Base-by-base conservation (phyloP, 1,139 yeast genomes). In the Nakaseomyces nivariensis region DNA sequence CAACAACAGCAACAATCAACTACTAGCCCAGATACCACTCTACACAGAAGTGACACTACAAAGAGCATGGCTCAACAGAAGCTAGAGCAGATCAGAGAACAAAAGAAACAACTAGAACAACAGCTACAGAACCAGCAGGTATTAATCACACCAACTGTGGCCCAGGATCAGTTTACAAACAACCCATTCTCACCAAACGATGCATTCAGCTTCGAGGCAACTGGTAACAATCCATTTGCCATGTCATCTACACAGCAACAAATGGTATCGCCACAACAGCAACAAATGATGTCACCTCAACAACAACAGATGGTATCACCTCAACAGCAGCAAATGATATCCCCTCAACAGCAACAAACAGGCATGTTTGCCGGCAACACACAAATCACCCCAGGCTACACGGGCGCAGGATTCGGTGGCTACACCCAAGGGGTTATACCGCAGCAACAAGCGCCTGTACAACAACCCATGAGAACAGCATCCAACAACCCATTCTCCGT, bases 401-500 rank as follows among this genome's bases (percentile, higher is more conserved):
- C 85, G 22, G 22, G 22, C 22, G 22, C 22, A 17, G 22, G 22
- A 17, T 17, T 17, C 13, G 84, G 84, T 17, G 81, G 81, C 4
- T 75, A 75, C 58, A 49, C 37, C 46, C 41, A 38, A 49, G 44
- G 38, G 24, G 31, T 17, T 1, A 17, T 25, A 38, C 41, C 33
- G 17, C 37, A 46, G 32, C 46, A 40, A n/a, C 43, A 46, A 34
- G 25, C 37, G 29, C 40, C 22, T 7, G 13, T 41, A 17, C 38
- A 33, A 25, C 46, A 47, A 8, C 49, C 57, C 1, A 58, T 62
- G 13, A 61, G 60, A 10, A 41, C 49, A 7, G 44, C 41, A 6
- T 40, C 41, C 25, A 64, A 67, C n/a, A 67, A 66, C 46, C 67
- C 69, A 25, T 64, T 60, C 52, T 46, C 50, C 5, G 43, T 51